A percentile compares a stretch with the other conserved stretches of the same genome.
These are phyloP conservation scores for Bonia amplexicaulis DNA, from an alignment of 176 grass and related monocot species.

Conservation along the genomic window DNA sequence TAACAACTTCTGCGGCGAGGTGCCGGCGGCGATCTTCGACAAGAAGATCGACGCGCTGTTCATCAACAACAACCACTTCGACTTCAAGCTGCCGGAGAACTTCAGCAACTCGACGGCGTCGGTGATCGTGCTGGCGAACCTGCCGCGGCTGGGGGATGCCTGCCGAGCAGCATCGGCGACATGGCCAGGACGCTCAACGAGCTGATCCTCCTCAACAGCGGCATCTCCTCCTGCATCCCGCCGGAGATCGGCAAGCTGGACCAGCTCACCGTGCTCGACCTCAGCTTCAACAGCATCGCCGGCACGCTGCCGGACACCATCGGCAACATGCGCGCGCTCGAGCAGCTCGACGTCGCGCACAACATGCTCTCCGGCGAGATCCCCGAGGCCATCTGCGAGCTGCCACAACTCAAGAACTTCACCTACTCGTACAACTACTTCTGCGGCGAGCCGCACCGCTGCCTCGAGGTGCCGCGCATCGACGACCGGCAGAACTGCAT, in stretches of 20 bases:
- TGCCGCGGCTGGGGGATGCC: conserved; percentile 57
- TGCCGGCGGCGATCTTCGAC: conserved; percentile 69
- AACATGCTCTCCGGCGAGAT: conserved; percentile 75
- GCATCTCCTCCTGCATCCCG: conserved; percentile 88
- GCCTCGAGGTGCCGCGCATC: conserved; percentile 46
- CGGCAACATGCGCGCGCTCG: conserved; percentile 53
- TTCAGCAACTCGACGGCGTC: conserved; percentile 71
- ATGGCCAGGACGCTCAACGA: conserved; percentile 74
- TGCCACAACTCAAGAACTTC: conserved; percentile 78
- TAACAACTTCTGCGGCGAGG: conserved; percentile 67
- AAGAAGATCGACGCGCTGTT: conserved; percentile 77
- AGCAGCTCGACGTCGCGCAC: conserved; percentile 78
- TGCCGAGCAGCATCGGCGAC: conserved; percentile 62
- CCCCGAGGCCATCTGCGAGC: conserved; percentile 55
- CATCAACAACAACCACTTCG: conserved; percentile 88
- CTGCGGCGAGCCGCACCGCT: conserved; percentile 63
- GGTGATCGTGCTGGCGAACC: conserved; percentile 82
- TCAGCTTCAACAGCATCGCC: conserved; percentile 73
- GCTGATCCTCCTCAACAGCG: conserved; percentile 71
- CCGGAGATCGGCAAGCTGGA: conserved; percentile 66
- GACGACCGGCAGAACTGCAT: conserved; percentile 88
- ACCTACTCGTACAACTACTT: conserved; percentile 89
- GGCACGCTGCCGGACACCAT: conserved; percentile 64
- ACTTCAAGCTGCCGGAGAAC: conserved; percentile 50
- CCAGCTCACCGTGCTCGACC: conserved; percentile 81